These are phyloP conservation scores for Boletus rex-veris DNA, from an alignment of 768 basidiomycete genomes.

Conservation along the genomic window DNA sequence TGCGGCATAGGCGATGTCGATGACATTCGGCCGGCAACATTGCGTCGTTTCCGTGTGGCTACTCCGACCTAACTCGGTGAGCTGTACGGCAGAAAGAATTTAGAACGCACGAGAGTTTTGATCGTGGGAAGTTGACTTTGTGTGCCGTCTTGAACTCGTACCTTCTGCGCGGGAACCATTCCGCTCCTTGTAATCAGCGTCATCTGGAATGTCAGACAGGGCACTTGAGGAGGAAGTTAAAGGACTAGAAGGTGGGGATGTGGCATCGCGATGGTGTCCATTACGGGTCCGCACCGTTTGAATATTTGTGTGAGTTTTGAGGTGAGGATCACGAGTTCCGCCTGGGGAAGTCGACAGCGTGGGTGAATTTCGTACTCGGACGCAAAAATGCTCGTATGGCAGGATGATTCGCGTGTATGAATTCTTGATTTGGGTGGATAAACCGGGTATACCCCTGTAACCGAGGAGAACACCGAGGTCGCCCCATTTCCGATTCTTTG, in stretches of 20 bases:
- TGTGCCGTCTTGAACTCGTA: constrained; percentile 48
- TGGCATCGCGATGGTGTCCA: constrained; percentile 41
- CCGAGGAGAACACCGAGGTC: constrained; percentile 80
- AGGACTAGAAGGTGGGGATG: constrained; percentile 69
- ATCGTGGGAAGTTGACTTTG: constrained; percentile 52
- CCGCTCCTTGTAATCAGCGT: constrained; percentile 58
- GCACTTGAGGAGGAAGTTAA: constrained; percentile 74
- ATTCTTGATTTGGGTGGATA: constrained; percentile 84
- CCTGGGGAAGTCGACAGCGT: constrained; percentile 35
- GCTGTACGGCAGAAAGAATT: not conserved
- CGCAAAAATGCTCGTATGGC: constrained; percentile 92
- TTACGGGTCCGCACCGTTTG: constrained; percentile 39
- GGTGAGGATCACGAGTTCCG: constrained; percentile 45
- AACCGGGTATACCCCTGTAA: constrained; percentile 75
- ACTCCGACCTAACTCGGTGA: constrained; percentile 12
- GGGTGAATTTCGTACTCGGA: constrained; percentile 67
- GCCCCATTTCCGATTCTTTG: constrained; percentile 81
- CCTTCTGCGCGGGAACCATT: constrained; percentile 41
- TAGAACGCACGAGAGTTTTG: constrained; percentile 38
- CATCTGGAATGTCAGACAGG: constrained; percentile 78
- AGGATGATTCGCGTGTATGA: constrained; percentile 89
- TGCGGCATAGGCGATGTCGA: constrained; percentile 22
- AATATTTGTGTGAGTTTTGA: constrained; percentile 54
- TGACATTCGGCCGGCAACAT: constrained; percentile 19
- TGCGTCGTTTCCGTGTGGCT: constrained; percentile 35